phyloP scores from a whole-genome alignment of 1,284 basidiomycete genomes.

The Tylopilus sp. region DNA sequence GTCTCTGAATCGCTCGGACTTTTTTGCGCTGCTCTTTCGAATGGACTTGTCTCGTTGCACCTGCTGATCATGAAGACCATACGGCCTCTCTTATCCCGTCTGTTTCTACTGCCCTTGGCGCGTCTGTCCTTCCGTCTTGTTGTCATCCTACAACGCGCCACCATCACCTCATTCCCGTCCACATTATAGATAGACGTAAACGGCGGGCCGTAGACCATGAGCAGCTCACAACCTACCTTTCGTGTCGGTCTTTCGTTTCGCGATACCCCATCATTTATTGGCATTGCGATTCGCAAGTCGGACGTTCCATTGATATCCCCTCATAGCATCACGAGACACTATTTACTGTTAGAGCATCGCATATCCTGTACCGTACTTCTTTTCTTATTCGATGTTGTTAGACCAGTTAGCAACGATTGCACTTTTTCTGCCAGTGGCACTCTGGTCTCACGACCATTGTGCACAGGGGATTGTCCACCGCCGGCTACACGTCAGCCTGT shows the following conservation, averaged over 20 bases:
- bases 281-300: constrained; percentile 49
- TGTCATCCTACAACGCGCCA: constrained; percentile 26
- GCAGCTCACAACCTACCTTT: constrained; percentile 39
- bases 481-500: constrained; percentile 27
- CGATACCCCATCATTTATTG: constrained; percentile 49
- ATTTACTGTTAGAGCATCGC: constrained; percentile 59
- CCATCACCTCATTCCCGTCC: constrained; percentile 31
- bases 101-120: constrained; percentile 37
- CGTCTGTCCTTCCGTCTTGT: constrained; percentile 19
- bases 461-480: background rate
- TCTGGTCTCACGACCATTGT: constrained; percentile 20
- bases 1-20: constrained; percentile 30
- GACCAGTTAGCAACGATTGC: background rate
- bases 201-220: constrained; percentile 41
- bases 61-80: constrained; percentile 51
- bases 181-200: constrained; percentile 44
- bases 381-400: constrained; percentile 25
- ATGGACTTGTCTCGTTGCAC: constrained; percentile 58
- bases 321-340: constrained; percentile 55
- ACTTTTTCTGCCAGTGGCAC: constrained; percentile 9
- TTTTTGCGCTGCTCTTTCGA: constrained; percentile 58
- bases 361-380: constrained; percentile 50
- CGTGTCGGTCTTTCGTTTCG: constrained; percentile 49
- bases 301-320: constrained; percentile 47
- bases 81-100: constrained; percentile 47